Evolutionary conservation across 2,329 filamentous ascomycete species (phyloP).

Genomic region (Neopestalotiopsis rosae): DNA sequence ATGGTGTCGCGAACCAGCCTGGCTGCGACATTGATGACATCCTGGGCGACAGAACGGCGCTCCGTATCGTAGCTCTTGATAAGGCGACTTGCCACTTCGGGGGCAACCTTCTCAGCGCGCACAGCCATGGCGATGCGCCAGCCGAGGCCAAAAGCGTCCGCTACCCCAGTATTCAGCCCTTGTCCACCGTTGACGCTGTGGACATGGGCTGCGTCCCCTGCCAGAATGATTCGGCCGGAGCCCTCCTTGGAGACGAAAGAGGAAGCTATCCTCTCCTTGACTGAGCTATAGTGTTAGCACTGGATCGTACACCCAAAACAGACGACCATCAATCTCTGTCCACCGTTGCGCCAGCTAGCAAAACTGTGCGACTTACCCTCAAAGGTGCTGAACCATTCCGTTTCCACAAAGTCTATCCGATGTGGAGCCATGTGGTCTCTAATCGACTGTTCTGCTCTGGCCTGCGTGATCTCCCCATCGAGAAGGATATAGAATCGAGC

Average conservation of each 20-base stretch:
- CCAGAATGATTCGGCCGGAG: slow-evolving; percentile 53
- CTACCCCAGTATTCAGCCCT: slow-evolving; percentile 63
- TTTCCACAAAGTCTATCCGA: slow-evolving; percentile 45
- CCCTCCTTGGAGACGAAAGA: slow-evolving; percentile 45
- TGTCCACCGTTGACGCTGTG: slow-evolving; percentile 62
- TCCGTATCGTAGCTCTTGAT: slow-evolving; percentile 51
- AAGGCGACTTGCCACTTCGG: slow-evolving; percentile 31
- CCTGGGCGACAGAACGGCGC: slow-evolving; percentile 46
- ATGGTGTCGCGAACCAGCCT: slow-evolving; percentile 50
- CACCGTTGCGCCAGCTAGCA: neutral
- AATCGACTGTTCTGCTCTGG: slow-evolving; percentile 47
- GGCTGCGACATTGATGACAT: slow-evolving; percentile 53
- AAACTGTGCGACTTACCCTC: slow-evolving; percentile 39
- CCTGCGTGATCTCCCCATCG: slow-evolving; percentile 48
- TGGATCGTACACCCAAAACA: neutral
- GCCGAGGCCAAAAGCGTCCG: slow-evolving; percentile 58
- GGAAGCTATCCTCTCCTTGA: slow-evolving; percentile 46
- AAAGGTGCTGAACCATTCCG: slow-evolving; percentile 57
- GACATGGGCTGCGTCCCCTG: slow-evolving; percentile 62
- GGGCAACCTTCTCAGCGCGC: slow-evolving; percentile 28
- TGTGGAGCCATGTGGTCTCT: slow-evolving; percentile 49
- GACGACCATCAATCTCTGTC: too few relatives aligned
- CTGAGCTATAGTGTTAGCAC: slow-evolving; percentile 28
- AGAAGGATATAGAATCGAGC: slow-evolving; percentile 53
- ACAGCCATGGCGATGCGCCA: slow-evolving; percentile 52